These are phyloP conservation scores for Podospora appendiculata DNA, from an alignment of 495 filamentous ascomycete genomes.

Conservation along the genomic window DNA sequence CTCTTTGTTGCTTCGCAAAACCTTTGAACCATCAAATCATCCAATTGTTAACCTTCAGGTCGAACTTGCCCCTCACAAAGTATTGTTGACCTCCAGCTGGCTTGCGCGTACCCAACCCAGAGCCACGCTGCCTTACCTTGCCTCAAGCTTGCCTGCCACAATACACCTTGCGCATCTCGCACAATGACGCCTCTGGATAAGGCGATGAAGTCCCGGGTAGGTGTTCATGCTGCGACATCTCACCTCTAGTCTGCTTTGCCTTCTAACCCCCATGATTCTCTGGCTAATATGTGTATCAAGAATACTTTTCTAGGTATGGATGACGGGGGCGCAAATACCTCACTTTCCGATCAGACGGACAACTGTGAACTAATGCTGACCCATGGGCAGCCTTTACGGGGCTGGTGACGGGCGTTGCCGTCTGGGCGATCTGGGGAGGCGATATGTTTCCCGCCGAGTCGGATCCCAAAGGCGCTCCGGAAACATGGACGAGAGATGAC, in stretches of 20 bases:
- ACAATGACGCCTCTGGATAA: slow-evolving; percentile 59
- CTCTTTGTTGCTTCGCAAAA: not conserved
- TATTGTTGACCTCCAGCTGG: no score
- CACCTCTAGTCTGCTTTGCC: not conserved
- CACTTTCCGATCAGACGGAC: no score
- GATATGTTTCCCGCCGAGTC: slow-evolving; percentile 64
- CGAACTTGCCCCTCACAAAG: no score
- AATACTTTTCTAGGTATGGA: slow-evolving; percentile 48
- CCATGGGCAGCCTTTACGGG: slow-evolving; percentile 60
- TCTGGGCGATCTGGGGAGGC: slow-evolving; percentile 73
- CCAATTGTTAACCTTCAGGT: not conserved
- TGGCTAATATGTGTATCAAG: slow-evolving; percentile 18
- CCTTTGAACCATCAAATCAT: not conserved
- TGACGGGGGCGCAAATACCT: no score
- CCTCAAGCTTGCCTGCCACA: no score
- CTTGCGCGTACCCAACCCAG: no score
- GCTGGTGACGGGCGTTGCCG: slow-evolving; percentile 74
- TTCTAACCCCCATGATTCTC: not conserved
- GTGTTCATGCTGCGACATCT: slow-evolving; percentile 1
- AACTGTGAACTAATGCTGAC: slow-evolving; percentile 1
- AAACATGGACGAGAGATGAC: slow-evolving; percentile 65
- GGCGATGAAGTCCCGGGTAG: slow-evolving; percentile 72
- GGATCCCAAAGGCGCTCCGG: slow-evolving; percentile 77
- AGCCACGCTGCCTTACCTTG: no score
- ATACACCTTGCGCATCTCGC: no score